These are phyloP conservation scores for Aureobasidium lini DNA, from an alignment of 2,329 filamentous ascomycete genomes.

Conservation along the genomic window DNA sequence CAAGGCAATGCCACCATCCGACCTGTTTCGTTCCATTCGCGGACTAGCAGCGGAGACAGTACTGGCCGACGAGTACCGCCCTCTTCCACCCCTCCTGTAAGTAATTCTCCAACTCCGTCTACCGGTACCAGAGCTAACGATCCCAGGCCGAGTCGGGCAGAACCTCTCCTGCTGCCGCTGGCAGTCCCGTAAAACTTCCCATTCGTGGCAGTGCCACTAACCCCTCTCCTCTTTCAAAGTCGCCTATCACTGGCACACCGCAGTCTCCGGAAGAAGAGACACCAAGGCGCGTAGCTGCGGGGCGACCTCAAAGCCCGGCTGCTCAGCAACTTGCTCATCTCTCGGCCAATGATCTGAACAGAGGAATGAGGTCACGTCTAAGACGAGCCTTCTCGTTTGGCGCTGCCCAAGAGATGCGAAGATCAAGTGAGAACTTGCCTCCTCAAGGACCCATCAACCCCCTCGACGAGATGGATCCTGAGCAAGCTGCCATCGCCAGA, in stretches of 20 bases:
- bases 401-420: slow-evolving; percentile 82
- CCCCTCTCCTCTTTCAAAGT: slow-evolving; percentile 41
- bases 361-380: slow-evolving; percentile 79
- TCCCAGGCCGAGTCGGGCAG: slow-evolving; percentile 16
- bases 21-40: slow-evolving; percentile 26
- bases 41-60: slow-evolving; percentile 29
- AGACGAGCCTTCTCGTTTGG: slow-evolving; percentile 94
- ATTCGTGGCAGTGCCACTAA: slow-evolving; percentile 31
- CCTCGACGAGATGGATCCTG: slow-evolving; percentile 53
- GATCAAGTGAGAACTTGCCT: slow-evolving; percentile 54
- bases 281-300: slow-evolving; percentile 12
- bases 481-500: slow-evolving; percentile 84
- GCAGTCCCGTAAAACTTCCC: slow-evolving; percentile 22
- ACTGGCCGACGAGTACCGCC: slow-evolving; percentile 16
- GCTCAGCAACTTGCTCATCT: slow-evolving; percentile 81
- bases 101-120: not conserved
- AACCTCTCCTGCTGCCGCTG: slow-evolving; percentile 12
- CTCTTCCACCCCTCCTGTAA: slow-evolving; percentile 15
- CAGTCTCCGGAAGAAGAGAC: slow-evolving; percentile 11
- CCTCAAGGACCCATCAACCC: slow-evolving; percentile 21
- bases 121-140: not conserved
- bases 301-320: slow-evolving; percentile 55
- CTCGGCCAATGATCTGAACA: slow-evolving; percentile 68
- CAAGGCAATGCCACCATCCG: slow-evolving; percentile 26
- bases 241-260: slow-evolving; percentile 10